A percentile compares a stretch with the other conserved stretches of the same genome.
Evolutionary conservation across 768 basidiomycete genomes (phyloP).

Genomic region (Amanita phalloides): DNA sequence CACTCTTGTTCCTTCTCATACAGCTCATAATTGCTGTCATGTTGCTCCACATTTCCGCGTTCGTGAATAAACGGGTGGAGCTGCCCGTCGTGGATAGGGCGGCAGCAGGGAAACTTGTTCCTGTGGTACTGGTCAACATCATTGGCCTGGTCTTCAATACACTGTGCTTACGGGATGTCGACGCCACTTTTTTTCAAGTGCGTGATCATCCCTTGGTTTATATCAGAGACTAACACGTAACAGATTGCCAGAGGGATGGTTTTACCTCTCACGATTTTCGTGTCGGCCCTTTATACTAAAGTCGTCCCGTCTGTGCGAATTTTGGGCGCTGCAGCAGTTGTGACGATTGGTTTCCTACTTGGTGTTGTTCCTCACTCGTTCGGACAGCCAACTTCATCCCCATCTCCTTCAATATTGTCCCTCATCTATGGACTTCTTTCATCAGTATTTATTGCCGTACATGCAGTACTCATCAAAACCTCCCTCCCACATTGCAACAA

Average conservation of each 20-base stretch:
- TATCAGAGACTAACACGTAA: neutral
- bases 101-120: slow-evolving; percentile 45
- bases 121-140: slow-evolving; percentile 62
- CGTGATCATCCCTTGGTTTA: neutral
- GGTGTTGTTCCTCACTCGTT: slow-evolving; percentile 52
- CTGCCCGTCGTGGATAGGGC: slow-evolving; percentile 45
- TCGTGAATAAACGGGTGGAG: slow-evolving; percentile 37
- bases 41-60: slow-evolving; percentile 45
- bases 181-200: slow-evolving; percentile 77
- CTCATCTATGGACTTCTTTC: slow-evolving; percentile 64
- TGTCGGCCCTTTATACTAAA: slow-evolving; percentile 51
- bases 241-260: slow-evolving; percentile 81
- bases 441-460: slow-evolving; percentile 65
- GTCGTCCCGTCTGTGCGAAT: slow-evolving; percentile 43
- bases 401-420: slow-evolving; percentile 47
- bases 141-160: slow-evolving; percentile 72
- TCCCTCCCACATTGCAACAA: slow-evolving; percentile 60
- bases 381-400: slow-evolving; percentile 29
- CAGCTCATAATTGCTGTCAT: slow-evolving; percentile 63
- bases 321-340: slow-evolving; percentile 46
- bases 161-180: slow-evolving; percentile 66
- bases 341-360: slow-evolving; percentile 68
- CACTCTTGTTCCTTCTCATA: slow-evolving; percentile 54
- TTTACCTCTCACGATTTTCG: slow-evolving; percentile 69
- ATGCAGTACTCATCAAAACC: slow-evolving; percentile 65